Evolutionary conservation across 1,139 yeast species (phyloP).

Genomic region (Wickerhamomyces sp.): DNA sequence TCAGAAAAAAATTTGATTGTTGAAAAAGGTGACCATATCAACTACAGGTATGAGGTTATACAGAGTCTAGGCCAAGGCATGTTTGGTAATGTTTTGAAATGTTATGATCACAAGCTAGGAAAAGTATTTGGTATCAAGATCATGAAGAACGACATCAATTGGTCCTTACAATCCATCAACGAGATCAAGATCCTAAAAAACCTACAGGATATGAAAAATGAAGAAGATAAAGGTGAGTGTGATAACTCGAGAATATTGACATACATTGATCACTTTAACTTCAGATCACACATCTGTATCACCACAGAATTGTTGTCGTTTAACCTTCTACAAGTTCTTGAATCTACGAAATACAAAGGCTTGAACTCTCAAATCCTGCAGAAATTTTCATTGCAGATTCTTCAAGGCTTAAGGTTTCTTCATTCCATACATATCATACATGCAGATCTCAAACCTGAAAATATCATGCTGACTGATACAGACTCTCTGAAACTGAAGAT

Average conservation of each 20-base stretch:
- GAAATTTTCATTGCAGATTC: slow-evolving; percentile 47
- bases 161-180: slow-evolving; percentile 74
- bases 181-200: slow-evolving; percentile 67
- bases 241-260: slow-evolving; percentile 33
- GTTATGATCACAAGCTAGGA: slow-evolving; percentile 61
- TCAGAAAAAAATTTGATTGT: slow-evolving; percentile 56
- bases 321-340: slow-evolving; percentile 63
- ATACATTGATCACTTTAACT: slow-evolving; percentile 68
- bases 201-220: slow-evolving; percentile 33
- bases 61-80: slow-evolving; percentile 70
- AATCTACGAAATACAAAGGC: slow-evolving; percentile 57
- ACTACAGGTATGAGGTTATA: slow-evolving; percentile 64
- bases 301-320: slow-evolving; percentile 68
- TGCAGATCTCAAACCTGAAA: slow-evolving; percentile 76
- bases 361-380: slow-evolving; percentile 47
- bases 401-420: slow-evolving; percentile 56
- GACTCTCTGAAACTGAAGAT: slow-evolving; percentile 39
- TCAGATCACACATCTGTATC: slow-evolving; percentile 80
- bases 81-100: slow-evolving; percentile 74
- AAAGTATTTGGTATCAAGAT: slow-evolving; percentile 67
- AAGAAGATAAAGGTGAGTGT: neutral
- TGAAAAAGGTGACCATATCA: slow-evolving; percentile 63
- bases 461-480: slow-evolving; percentile 47
- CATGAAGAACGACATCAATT: slow-evolving; percentile 65
- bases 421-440: slow-evolving; percentile 60